Conservation (phyloP, 2,329 filamentous ascomycete species). For the Myriangium duriaei region DNA sequence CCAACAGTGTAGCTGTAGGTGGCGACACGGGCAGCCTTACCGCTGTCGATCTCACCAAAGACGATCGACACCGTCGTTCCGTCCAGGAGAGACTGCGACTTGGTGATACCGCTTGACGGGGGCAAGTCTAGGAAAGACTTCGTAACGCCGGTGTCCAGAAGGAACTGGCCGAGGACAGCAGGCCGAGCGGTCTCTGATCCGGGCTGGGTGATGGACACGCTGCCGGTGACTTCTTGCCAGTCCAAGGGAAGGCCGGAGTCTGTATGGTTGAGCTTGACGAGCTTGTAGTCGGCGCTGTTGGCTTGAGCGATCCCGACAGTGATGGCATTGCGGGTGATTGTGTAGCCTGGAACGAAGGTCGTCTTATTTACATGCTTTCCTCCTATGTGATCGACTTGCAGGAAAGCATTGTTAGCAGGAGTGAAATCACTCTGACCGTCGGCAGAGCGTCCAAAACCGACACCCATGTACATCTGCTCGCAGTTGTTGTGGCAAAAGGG, state of each 20-base stretch:
- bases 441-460: not conserved
- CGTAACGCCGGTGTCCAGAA: not conserved
- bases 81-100: not conserved
- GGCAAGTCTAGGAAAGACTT: not conserved
- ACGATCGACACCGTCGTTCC: not conserved
- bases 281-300: not conserved
- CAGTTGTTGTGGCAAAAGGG: not conserved
- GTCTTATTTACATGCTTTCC: not conserved
- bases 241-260: not conserved
- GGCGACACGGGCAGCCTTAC: not conserved
- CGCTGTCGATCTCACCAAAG: not conserved
- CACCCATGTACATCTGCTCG: not conserved
- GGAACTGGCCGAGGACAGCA: not conserved
- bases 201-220: not conserved
- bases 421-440: not conserved
- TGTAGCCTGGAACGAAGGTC: not conserved
- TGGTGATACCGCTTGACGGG: not conserved
- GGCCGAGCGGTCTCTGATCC: not conserved
- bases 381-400: not conserved
- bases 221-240: not conserved
- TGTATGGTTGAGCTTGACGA: not conserved
- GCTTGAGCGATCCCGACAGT: not conserved
- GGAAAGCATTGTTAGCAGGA: not conserved
- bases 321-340: not conserved
- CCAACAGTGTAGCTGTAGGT: not conserved